These are phyloP conservation scores for Zarea fungicola DNA, from an alignment of 2,329 filamentous ascomycete species.

Conservation along the genomic window DNA sequence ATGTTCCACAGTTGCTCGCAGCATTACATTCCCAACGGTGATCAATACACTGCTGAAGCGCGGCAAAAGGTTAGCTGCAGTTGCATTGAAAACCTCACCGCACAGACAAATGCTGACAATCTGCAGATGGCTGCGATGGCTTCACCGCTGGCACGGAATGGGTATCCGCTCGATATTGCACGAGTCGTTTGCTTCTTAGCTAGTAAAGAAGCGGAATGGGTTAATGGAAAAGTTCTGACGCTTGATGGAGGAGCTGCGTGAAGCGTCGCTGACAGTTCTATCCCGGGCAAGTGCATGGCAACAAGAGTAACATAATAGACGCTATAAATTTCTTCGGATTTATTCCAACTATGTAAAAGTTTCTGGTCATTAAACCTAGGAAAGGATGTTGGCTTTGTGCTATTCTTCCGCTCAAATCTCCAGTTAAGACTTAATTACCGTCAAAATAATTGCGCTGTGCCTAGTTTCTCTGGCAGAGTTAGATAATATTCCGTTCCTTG, in stretches of 20 bases:
- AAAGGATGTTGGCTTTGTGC: too few species aligned
- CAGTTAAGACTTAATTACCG: too few species aligned
- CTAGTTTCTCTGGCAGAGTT: too few species aligned
- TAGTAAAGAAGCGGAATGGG: slow-evolving; percentile 42
- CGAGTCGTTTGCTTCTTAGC: slow-evolving; percentile 26
- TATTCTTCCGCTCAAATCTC: too few species aligned
- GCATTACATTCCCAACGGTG: slow-evolving; percentile 54
- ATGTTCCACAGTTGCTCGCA: slow-evolving; percentile 63
- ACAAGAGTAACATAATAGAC: too few species aligned
- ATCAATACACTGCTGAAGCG: slow-evolving; percentile 50
- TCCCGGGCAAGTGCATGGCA: too few species aligned
- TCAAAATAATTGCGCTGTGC: too few species aligned
- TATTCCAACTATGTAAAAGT: too few species aligned
- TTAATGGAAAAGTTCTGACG: slow-evolving; percentile 39
- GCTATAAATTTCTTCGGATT: too few species aligned
- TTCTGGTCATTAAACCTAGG: too few species aligned
- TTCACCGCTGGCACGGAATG: slow-evolving; percentile 60
- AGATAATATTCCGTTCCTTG: too few species aligned
- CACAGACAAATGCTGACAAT: too few species aligned
- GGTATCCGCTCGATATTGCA: slow-evolving; percentile 63
- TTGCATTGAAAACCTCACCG: not conserved
- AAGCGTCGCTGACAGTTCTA: not conserved
- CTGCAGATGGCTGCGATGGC: slow-evolving; percentile 54
- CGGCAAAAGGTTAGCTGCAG: slow-evolving; percentile 36
- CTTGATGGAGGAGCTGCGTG: slow-evolving; percentile 20